phyloP scores from a whole-genome alignment of 805 yeast species.

The Blastobotrys chiropterorum region DNA sequence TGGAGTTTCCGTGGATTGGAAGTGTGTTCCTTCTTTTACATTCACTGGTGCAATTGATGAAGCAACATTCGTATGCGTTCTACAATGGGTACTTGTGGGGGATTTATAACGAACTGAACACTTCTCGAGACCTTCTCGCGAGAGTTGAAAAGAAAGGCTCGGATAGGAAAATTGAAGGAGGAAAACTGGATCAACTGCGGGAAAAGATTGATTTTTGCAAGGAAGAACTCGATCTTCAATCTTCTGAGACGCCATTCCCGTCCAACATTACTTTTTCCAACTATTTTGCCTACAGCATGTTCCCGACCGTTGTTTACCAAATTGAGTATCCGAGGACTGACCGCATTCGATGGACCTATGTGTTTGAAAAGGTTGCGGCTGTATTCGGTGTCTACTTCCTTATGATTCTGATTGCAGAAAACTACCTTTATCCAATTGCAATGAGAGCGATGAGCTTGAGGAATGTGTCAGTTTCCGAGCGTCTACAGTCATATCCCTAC shows the following conservation, averaged over 20 bases:
- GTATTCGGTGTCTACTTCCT: constrained; percentile 80
- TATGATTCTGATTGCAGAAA: constrained; percentile 77
- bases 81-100: constrained; percentile 78
- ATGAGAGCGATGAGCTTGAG: constrained; percentile 51
- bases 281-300: constrained; percentile 76
- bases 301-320: constrained; percentile 71
- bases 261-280: constrained; percentile 55
- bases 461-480: constrained; percentile 40
- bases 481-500: constrained; percentile 46
- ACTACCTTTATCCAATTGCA: constrained; percentile 67
- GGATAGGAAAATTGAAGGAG: constrained; percentile 24
- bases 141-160: constrained; percentile 5
- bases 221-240: constrained; percentile 61
- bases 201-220: constrained; percentile 61
- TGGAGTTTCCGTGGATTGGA: constrained; percentile 81
- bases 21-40: constrained; percentile 80
- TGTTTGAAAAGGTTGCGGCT: constrained; percentile 64
- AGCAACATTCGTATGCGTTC: constrained; percentile 88
- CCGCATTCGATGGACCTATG: constrained; percentile 61
- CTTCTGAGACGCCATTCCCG: constrained; percentile 54
- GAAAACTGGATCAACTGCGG: constrained; percentile 32
- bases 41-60: constrained; percentile 83
- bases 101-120: constrained; percentile 17
- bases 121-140: constrained; percentile 8
- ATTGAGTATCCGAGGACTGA: constrained; percentile 74